phyloP scores from a whole-genome alignment of 768 basidiomycete genomes.

The Tephrocybe sp. region DNA sequence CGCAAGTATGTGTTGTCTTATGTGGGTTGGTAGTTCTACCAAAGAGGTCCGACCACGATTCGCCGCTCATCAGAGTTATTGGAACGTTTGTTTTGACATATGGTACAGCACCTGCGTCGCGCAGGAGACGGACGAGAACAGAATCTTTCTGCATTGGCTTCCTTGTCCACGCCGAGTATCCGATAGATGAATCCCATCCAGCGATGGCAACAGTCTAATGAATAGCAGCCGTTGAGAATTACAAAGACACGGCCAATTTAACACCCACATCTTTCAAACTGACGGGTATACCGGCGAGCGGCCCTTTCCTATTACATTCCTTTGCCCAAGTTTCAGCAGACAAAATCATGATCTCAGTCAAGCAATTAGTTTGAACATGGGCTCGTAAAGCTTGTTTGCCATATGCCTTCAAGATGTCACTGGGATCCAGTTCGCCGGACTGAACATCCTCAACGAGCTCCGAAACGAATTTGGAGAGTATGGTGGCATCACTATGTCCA shows the following conservation, averaged over 20 bases:
- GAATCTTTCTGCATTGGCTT: conserved; percentile 47
- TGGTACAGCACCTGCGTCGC: conserved; percentile 62
- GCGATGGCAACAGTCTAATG: conserved; percentile 47
- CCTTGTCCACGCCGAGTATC: conserved; percentile 52
- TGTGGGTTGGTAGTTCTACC: conserved; percentile 63
- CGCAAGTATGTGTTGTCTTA: conserved; percentile 50
- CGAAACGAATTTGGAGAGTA: conserved; percentile 30
- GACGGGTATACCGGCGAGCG: conserved; percentile 55
- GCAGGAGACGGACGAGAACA: conserved; percentile 50
- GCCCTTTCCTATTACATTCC: conserved; percentile 30
- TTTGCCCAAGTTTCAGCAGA: conserved; percentile 33
- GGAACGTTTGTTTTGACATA: conserved; percentile 71
- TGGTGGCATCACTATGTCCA: conserved; percentile 22
- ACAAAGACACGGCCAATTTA: background rate
- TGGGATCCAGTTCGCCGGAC: conserved; percentile 26
- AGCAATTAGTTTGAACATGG: conserved; percentile 51
- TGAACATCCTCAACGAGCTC: conserved; percentile 31
- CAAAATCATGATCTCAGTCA: conserved; percentile 54
- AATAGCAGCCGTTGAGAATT: conserved; percentile 5
- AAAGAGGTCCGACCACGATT: conserved; percentile 56
- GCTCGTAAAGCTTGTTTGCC: conserved; percentile 45
- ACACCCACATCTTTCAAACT: conserved; percentile 47
- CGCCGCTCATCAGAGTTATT: conserved; percentile 57
- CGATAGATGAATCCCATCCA: conserved; percentile 59
- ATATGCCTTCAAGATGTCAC: conserved; percentile 40